Base-by-base conservation (phyloP, 2,329 filamentous ascomycete genomes). In the Penicillium sp. region DNA sequence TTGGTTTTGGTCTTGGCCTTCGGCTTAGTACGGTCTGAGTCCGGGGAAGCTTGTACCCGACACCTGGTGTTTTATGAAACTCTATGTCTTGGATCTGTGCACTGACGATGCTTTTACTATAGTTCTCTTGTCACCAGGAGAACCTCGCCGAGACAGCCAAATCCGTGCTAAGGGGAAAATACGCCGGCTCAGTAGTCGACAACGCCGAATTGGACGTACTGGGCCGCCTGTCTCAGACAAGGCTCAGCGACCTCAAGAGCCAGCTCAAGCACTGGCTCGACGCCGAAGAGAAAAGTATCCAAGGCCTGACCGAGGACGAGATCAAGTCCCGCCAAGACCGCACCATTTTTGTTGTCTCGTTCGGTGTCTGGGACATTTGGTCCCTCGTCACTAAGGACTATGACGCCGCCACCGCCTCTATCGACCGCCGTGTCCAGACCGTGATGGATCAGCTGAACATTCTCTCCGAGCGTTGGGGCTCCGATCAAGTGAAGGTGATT, bases 321-420 rank as follows among this genome's bases (percentile, higher is more conserved):
- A 54, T 71, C 29, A 54, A 55, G 33, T 56, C 54, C 10, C 68
- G 69, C 9, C 63, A 69, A 53, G 67, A 72, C 21, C 67, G 64
- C 31, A 75, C 74, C 10, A 66, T 76, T 35, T 70, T 76, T 53
- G 65, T 69, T 10, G 62, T 76, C 4, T 73, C 72, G 16, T 77
- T 77, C 61, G 73, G 73, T 6, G 54, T 76, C 11, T 76, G 72
- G 74, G 75, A 77, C 55, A 47, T 77, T 47, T 77, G 73, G 74
- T 71, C 71, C 35, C 55, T 73, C 52, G 57, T 72, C 29, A 64
- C 58, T 27, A 64, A 65, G 58, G 63, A 68, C 49, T 62, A 70
- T 55, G 61, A 67, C 11, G 53, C 57, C 11, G 72, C 71, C 2
- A 60, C 60, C 14, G 44, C 58, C 21, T 69, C 71, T 1, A 58